Base-by-base conservation (phyloP, 371 early-diverging fungal genomes). In the Sporodiniella umbellata region DNA sequence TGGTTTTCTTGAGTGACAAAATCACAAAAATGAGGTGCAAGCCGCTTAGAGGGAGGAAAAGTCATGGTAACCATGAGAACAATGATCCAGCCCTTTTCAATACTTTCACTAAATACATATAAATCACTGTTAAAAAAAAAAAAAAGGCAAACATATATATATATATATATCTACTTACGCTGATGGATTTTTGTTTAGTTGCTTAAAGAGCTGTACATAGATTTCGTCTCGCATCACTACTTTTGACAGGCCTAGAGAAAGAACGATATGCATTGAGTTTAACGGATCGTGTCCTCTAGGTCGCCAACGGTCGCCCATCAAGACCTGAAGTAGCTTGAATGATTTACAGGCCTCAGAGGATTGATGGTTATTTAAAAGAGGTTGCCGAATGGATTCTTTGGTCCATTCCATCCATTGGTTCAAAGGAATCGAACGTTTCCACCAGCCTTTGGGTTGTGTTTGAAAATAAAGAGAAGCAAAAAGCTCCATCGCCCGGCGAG, bases 391-490 rank as follows among this genome's bases (percentile, higher is more conserved):
- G 4, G 89, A 62, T 28, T 89, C 90, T 77, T 85, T 92, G 62
- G 85, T 83, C 78, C 83, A 92, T 25, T 77, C 76, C 6, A 95
- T 63, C 86, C 95, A 81, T 60, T 94, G 87, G 26, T 90, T 88
- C 54, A 94, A 67, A 0, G 96, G 93, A 1, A 96, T 90, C 52
- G 74, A 83, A 40, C 88, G 81, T 54, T 92, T 69, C 50, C 96
- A 88, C 0, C 70, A 62, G 0, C 96, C 95, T 33, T 84, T 81
- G 60, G 89, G 90, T 53, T 94, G 96, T 17, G 87, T 87, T 0
- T 90, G 74, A 74, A 98, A 98, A 62, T 93, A 92, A 56, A 89
- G 89, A 64, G 83, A 73, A 8, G 97, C 97, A 77, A 92, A 96
- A n/a, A n/a, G n/a, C n/a, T n/a, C n/a, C n/a, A n/a, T n/a, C n/a